These are phyloP conservation scores for Halteria grandinella DNA, from an alignment of 73 alveolate species.

Conservation along the genomic window DNA sequence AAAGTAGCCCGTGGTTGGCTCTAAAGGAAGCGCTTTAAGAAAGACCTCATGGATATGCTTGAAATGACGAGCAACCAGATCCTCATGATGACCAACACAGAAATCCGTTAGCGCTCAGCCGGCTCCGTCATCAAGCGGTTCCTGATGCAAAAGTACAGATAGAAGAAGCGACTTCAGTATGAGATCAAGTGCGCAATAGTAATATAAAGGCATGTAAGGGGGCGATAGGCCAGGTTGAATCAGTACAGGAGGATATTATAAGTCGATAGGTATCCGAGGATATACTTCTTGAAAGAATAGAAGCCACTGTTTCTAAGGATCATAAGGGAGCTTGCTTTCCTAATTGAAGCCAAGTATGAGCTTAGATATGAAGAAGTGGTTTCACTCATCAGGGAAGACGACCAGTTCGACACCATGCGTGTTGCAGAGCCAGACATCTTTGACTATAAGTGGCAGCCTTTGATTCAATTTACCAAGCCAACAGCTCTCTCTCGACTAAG, in stretches of 20 bases:
- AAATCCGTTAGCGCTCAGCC: conserved; percentile 31
- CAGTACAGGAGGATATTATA: conserved; percentile 44
- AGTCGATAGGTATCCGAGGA: conserved; percentile 28
- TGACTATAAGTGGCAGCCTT: conserved; percentile 9
- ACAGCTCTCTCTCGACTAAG: conserved; percentile 15
- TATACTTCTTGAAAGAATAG: conserved; percentile 62
- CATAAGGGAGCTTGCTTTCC: conserved; percentile 6
- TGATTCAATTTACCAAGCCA: conserved; percentile 48
- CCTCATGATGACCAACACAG: conserved; percentile 54
- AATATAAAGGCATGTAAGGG: conserved; percentile 40
- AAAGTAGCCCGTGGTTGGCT: conserved; percentile 58
- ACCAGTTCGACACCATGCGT: conserved; percentile 34
- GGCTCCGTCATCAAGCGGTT: conserved; percentile 5
- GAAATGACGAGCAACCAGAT: conserved; percentile 34
- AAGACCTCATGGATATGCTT: conserved; percentile 56
- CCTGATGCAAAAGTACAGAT: background rate
- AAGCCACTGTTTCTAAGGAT: conserved; percentile 43
- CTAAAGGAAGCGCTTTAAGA: conserved; percentile 45
- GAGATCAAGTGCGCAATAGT: conserved; percentile 17
- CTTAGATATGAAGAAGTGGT: conserved; percentile 15
- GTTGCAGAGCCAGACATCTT: conserved; percentile 58
- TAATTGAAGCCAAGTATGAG: conserved; percentile 27
- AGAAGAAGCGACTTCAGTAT: conserved; percentile 11
- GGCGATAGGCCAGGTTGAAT: conserved; percentile 13
- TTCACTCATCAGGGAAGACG: conserved; percentile 12